A percentile compares a stretch with the other conserved stretches of the same genome.
Evolutionary conservation across 352 stramenopile genomes (phyloP).

Genomic region (Phytophthora macrochlamydospora): DNA sequence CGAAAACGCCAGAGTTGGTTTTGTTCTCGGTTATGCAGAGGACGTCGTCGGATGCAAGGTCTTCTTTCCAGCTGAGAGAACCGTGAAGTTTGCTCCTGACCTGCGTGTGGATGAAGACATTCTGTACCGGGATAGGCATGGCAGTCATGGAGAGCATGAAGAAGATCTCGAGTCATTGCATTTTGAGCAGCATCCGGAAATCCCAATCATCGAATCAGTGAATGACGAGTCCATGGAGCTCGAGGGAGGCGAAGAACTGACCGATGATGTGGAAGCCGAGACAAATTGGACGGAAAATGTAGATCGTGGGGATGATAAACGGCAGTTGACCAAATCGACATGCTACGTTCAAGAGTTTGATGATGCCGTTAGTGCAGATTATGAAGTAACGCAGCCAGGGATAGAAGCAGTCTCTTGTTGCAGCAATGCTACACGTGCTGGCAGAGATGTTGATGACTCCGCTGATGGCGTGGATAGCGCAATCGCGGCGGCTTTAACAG

Average conservation of each 20-base stretch:
- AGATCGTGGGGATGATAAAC: neutral
- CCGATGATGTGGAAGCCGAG: neutral
- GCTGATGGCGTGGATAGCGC: neutral
- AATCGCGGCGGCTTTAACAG: neutral
- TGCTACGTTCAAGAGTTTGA: neutral
- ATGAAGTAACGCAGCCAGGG: neutral
- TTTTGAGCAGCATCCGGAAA: neutral
- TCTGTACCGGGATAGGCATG: neutral
- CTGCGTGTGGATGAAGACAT: slow-evolving; percentile 2
- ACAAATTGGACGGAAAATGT: neutral
- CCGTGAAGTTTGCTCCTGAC: slow-evolving; percentile 10
- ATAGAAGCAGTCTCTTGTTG: neutral
- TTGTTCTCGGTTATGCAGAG: slow-evolving; percentile 10
- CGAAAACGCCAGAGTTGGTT: slow-evolving; percentile 8
- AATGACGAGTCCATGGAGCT: neutral
- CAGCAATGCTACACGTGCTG: neutral
- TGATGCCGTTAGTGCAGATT: neutral
- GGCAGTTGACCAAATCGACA: neutral
- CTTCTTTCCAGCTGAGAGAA: slow-evolving; percentile 9
- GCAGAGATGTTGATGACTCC: neutral
- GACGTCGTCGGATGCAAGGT: slow-evolving; percentile 13
- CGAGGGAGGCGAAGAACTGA: neutral
- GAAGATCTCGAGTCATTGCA: neutral
- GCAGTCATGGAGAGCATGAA: neutral
- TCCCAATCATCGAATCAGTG: neutral